phyloP scores from a whole-genome alignment of 2,329 filamentous ascomycete genomes.

The Scytalidium sp. region DNA sequence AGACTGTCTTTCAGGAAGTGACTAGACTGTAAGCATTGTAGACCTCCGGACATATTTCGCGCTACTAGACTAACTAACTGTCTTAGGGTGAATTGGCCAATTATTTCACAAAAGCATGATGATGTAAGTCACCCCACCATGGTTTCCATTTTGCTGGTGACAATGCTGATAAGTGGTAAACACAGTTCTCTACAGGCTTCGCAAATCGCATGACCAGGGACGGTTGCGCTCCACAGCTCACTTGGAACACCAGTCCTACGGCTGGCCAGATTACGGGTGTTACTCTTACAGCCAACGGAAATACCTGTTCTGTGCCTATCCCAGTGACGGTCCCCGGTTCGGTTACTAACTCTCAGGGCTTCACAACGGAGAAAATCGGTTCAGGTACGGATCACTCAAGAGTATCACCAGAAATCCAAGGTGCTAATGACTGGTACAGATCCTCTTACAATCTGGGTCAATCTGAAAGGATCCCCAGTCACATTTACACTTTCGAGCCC shows the following conservation, averaged over 20 bases:
- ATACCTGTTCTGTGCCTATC: constrained; percentile 17
- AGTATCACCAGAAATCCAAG: not conserved
- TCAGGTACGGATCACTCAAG: not conserved
- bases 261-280: constrained; percentile 19
- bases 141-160: not conserved
- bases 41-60: not conserved
- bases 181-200: constrained; percentile 36
- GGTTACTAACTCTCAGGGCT: constrained; percentile 17
- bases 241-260: constrained; percentile 12
- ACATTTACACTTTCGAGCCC: constrained; percentile 35
- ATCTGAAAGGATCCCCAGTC: constrained; percentile 40
- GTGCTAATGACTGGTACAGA: constrained; percentile 37
- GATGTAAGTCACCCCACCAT: constrained; percentile 47
- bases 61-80: not conserved
- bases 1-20: constrained; percentile 25
- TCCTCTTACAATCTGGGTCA: constrained; percentile 46
- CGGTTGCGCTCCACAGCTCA: constrained; percentile 15
- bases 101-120: constrained; percentile 54
- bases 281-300: constrained; percentile 39
- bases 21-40: constrained; percentile 24
- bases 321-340: constrained; percentile 34
- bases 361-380: constrained; percentile 38
- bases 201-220: constrained; percentile 38
- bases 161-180: not conserved
- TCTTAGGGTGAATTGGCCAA: constrained; percentile 46